Evolutionary conservation across 331 rosid genomes (phyloP), one percentile per base, ranked within the genome.

Genomic region (Cucumis variabilis): DNA sequence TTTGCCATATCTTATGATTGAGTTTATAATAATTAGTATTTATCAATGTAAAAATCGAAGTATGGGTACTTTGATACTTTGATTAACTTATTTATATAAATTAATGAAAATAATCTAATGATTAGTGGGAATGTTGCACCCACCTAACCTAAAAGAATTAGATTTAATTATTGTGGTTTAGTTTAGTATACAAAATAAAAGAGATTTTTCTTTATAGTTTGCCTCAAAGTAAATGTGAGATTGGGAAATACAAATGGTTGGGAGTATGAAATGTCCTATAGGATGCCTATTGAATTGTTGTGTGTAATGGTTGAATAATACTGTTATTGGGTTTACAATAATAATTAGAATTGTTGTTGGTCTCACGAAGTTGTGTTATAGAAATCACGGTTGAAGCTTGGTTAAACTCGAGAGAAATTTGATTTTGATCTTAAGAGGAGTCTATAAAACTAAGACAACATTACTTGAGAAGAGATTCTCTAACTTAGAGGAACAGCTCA

Each of bases 51-150:
- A 78, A 25, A 51, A 53, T 3, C 3, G 7, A 17, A 79, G 68
- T 80, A 80, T 80, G 85, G 85, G 85, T 55, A 53, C 30, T 80
- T 55, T 28, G 11, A 55, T 79, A 79, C 67, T 53, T 79, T 79
- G 53, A 77, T 24, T 78, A 24, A 50, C 24, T 48, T 9, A 53
- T n/a, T 76, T 23, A 75, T 14, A 73, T 37, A 73, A 5, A 3
- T 73, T 73, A 73, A 41, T 41, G 80, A 3, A 20, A 73, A 41
- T 41, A 37, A 20, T 11, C 1, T 73, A 10, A 41, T 44, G 2
- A 46, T 44, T 46, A 44, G 7, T 44, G 28, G 33, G 60, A 75
- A 11, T 75, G 33, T 75, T 75, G 33, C 5, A 20, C 68, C 25
- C 58, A 74, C 53, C 44, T 37, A 37, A 37, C 9, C 0, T 73